Evolutionary conservation across 2,329 filamentous ascomycete species (phyloP).

Genomic region (Periconia sp.): DNA sequence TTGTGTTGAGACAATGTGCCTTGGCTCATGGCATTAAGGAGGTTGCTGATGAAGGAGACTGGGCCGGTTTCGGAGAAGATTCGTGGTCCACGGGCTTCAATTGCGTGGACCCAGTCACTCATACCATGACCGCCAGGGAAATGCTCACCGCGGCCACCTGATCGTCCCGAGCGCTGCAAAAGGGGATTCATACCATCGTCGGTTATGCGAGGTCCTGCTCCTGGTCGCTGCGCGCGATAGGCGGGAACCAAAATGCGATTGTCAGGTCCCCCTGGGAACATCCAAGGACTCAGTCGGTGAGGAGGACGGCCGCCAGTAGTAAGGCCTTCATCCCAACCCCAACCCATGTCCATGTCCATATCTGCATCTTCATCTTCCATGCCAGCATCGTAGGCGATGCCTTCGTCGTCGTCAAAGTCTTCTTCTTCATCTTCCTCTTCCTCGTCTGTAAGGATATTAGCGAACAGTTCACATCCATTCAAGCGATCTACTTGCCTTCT

Average conservation of each 20-base stretch:
- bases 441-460: conserved; percentile 36
- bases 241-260: conserved; percentile 42
- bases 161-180: conserved; percentile 63
- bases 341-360: conserved; percentile 43
- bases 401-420: conserved; percentile 69
- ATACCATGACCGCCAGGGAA: conserved; percentile 43
- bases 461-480: not conserved
- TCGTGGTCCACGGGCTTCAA: conserved; percentile 51
- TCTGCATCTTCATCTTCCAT: conserved; percentile 51
- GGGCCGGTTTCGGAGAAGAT: conserved; percentile 52
- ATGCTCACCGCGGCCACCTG: conserved; percentile 26
- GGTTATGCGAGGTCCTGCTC: conserved; percentile 57
- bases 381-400: conserved; percentile 60
- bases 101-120: conserved; percentile 56
- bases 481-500: conserved; percentile 48
- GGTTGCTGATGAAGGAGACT: conserved; percentile 59
- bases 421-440: conserved; percentile 58
- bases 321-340: conserved; percentile 51
- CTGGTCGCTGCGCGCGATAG: conserved; percentile 57
- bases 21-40: conserved; percentile 57
- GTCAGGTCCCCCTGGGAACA: conserved; percentile 60
- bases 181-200: conserved; percentile 89
- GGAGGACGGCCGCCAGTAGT: conserved; percentile 51
- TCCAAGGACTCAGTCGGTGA: conserved; percentile 59
- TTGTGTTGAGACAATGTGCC: conserved; percentile 39